Percentiles rank a stretch among this genome's conserved stretches.
Conservation (phyloP, 2,329 filamentous ascomycete species). For the Aspergillus spinulosporus region DNA sequence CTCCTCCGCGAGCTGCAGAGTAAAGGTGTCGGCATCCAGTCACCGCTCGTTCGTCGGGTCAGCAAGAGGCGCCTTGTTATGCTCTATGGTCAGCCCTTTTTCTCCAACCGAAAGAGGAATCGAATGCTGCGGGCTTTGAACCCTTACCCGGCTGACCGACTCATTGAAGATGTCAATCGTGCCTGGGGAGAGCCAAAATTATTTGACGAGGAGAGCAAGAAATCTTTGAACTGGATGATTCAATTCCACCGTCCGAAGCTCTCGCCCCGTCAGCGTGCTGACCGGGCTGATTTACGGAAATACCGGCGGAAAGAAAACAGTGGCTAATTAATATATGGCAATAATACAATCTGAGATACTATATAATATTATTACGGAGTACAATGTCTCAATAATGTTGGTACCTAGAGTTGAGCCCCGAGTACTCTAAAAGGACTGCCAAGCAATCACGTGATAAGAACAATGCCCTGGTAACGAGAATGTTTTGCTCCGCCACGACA, state of each 20-base stretch:
- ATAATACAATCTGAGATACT: no score
- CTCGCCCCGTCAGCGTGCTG: not conserved
- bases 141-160: conserved; percentile 32
- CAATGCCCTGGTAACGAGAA: conserved; percentile 1
- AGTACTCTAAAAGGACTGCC: not conserved
- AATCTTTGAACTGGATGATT: conserved; percentile 24
- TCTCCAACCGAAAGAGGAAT: conserved; percentile 36
- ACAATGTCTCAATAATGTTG: not conserved
- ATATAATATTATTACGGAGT: not conserved
- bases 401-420: not conserved
- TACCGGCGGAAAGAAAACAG: not conserved
- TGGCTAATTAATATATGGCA: no score
- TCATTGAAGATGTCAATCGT: conserved; percentile 35
- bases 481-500: conserved; percentile 14
- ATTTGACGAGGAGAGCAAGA: conserved; percentile 27
- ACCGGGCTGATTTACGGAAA: not conserved
- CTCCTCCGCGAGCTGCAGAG: conserved; percentile 42
- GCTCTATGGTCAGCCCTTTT: conserved; percentile 35
- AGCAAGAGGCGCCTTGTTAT: conserved; percentile 40
- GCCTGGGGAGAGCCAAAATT: conserved; percentile 37
- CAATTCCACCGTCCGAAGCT: not conserved
- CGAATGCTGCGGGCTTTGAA: conserved; percentile 39
- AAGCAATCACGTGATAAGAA: conserved; percentile 4
- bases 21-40: conserved; percentile 37
- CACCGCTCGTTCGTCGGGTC: conserved; percentile 31